Conservation (phyloP, 2,329 filamentous ascomycete genomes). For the Fusarium sp. region DNA sequence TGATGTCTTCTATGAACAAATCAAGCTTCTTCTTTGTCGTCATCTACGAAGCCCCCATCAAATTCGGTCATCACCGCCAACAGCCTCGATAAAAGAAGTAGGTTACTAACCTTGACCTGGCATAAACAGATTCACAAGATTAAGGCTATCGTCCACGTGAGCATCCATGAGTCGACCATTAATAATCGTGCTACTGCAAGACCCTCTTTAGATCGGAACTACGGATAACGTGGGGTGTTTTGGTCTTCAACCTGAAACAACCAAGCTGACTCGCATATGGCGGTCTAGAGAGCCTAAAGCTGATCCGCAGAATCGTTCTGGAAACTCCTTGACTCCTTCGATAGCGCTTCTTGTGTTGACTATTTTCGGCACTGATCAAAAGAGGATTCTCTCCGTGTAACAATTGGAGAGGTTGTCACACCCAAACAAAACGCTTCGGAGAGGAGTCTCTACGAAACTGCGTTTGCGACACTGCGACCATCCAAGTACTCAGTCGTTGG, state of each 20-base stretch:
- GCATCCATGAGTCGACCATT: neutral
- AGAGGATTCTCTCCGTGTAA: neutral
- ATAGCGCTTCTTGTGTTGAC: slow-evolving; percentile 4
- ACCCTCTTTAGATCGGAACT: slow-evolving; percentile 14
- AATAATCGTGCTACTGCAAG: slow-evolving; percentile 5
- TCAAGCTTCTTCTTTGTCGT: neutral
- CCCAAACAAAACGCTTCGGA: neutral
- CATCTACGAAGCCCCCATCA: neutral
- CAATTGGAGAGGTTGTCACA: slow-evolving; percentile 3
- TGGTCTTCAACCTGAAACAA: slow-evolving; percentile 32
- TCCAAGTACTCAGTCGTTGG: neutral
- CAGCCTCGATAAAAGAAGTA: neutral
- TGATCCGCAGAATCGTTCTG: slow-evolving; percentile 15
- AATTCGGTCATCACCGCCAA: neutral
- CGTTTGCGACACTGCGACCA: slow-evolving; percentile 11
- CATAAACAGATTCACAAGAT: neutral
- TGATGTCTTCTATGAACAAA: too few relatives aligned
- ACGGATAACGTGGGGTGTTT: slow-evolving; percentile 22
- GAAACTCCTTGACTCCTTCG: slow-evolving; percentile 23
- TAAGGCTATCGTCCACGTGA: slow-evolving; percentile 1
- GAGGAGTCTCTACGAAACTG: slow-evolving; percentile 9
- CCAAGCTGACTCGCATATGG: slow-evolving; percentile 29
- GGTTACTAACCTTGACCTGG: neutral
- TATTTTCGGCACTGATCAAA: neutral
- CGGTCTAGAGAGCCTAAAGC: slow-evolving; percentile 18